Conservation (phyloP, 1,139 yeast species). For the Diutina pseudorugosa region DNA sequence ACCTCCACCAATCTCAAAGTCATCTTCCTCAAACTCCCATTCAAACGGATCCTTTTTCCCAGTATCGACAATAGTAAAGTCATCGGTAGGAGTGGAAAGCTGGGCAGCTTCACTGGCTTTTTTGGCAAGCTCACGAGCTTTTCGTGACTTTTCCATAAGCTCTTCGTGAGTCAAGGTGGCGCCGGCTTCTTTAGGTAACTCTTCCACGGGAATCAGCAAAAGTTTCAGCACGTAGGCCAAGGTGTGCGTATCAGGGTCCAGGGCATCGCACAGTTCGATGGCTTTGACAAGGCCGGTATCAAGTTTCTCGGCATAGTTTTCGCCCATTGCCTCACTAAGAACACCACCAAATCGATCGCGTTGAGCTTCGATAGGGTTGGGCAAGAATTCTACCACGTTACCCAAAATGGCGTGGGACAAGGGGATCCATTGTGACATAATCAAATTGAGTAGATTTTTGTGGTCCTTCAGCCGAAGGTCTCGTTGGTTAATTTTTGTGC, state of each 20-base stretch:
- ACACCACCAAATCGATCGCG: conserved; percentile 55
- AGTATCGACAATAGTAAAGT: conserved; percentile 7
- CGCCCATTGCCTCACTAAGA: conserved; percentile 28
- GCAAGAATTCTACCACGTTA: conserved; percentile 74
- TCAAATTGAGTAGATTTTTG: conserved; percentile 46
- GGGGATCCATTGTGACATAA: conserved; percentile 93
- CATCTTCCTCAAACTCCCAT: conserved; percentile 34
- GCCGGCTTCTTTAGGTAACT: conserved; percentile 48
- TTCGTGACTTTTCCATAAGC: conserved; percentile 51
- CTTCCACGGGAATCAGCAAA: conserved; percentile 70
- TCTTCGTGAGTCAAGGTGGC: conserved; percentile 40
- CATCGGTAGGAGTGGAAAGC: neutral
- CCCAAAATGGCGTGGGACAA: conserved; percentile 75
- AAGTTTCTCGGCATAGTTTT: conserved; percentile 14
- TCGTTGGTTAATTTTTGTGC: conserved; percentile 57
- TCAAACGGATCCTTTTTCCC: conserved; percentile 25
- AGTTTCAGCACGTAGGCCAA: conserved; percentile 86
- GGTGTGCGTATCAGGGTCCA: conserved; percentile 42
- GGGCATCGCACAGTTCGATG: conserved; percentile 47
- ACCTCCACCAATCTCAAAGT: conserved; percentile 20
- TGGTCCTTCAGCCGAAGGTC: conserved; percentile 75
- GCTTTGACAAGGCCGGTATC: conserved; percentile 39
- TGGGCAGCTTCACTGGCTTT: conserved; percentile 53
- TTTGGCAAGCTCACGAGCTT: conserved; percentile 59
- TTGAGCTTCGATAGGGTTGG: conserved; percentile 77